Evolutionary conservation across 768 basidiomycete species (phyloP).

Genomic region (Mycena vitilis): DNA sequence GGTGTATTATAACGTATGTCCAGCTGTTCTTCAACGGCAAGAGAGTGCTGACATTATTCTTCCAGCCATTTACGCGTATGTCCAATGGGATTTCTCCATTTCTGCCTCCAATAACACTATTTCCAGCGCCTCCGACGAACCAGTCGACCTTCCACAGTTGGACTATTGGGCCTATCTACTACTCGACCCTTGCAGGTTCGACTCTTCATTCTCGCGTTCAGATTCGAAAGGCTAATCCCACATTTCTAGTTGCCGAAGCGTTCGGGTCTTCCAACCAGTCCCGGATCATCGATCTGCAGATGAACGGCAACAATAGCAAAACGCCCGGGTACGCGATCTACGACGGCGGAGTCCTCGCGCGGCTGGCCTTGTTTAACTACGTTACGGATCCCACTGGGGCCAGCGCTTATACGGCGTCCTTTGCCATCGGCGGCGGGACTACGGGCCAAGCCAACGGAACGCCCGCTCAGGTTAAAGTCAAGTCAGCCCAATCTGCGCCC

Average conservation of each 20-base stretch:
- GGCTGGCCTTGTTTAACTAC: conserved; percentile 67
- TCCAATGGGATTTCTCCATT: conserved; percentile 41
- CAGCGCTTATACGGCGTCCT: conserved; percentile 53
- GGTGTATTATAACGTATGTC: conserved; percentile 41
- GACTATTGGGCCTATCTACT: conserved; percentile 71
- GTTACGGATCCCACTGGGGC: conserved; percentile 58
- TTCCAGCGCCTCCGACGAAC: conserved; percentile 53
- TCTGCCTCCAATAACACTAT: conserved; percentile 40
- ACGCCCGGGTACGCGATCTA: conserved; percentile 68
- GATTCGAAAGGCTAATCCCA: conserved; percentile 47
- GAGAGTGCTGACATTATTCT: conserved; percentile 32
- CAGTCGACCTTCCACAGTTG: conserved; percentile 59
- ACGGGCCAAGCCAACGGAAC: conserved; percentile 45
- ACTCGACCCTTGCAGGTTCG: conserved; percentile 61
- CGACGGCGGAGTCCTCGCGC: conserved; percentile 60
- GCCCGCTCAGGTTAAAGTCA: conserved; percentile 55
- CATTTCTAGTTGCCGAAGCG: conserved; percentile 57
- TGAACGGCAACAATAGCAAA: conserved; percentile 52
- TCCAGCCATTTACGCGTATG: conserved; percentile 49
- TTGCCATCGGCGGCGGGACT: conserved; percentile 54
- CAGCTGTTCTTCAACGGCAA: conserved; percentile 43
- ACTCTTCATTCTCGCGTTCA: not conserved
- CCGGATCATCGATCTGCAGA: conserved; percentile 62
- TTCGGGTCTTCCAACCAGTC: conserved; percentile 60
- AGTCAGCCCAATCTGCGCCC: conserved; percentile 45